phyloP scores from a whole-genome alignment of 23 red algal species.

The Agarophyton chilense region DNA sequence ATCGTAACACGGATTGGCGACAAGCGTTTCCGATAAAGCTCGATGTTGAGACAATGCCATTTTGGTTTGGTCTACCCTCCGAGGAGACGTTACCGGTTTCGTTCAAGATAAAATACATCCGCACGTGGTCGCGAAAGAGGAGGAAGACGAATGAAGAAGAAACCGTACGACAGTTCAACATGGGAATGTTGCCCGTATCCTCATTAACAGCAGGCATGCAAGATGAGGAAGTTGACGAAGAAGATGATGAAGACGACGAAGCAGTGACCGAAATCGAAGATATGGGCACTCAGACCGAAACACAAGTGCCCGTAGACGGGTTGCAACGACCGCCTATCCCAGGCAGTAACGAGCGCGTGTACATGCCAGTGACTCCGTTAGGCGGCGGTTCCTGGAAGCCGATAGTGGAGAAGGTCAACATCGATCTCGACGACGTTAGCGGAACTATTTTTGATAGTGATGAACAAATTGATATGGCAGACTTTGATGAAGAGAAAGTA shows the following conservation, averaged over 20 bases:
- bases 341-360: constrained; percentile 56
- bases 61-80: constrained; percentile 73
- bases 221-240: background rate
- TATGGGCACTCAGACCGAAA: background rate
- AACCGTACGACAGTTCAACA: background rate
- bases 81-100: constrained; percentile 22
- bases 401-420: constrained; percentile 13
- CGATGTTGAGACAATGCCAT: constrained; percentile 70
- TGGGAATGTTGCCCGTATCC: background rate
- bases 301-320: constrained; percentile 29
- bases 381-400: constrained; percentile 25
- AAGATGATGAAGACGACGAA: constrained; percentile 40
- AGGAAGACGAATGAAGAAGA: background rate
- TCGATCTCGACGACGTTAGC: constrained; percentile 24
- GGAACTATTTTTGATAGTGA: constrained; percentile 16
- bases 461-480: constrained; percentile 23
- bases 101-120: constrained; percentile 68
- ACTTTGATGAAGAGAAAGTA: constrained; percentile 40
- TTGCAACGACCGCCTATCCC: constrained; percentile 62
- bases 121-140: constrained; percentile 51
- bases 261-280: constrained; percentile 26
- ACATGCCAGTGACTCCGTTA: constrained; percentile 30
- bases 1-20: constrained; percentile 40
- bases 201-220: background rate
- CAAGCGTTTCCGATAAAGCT: constrained; percentile 68